These are phyloP conservation scores for Corymbia calophylla DNA, from an alignment of 441 rosid species.

Conservation along the genomic window DNA sequence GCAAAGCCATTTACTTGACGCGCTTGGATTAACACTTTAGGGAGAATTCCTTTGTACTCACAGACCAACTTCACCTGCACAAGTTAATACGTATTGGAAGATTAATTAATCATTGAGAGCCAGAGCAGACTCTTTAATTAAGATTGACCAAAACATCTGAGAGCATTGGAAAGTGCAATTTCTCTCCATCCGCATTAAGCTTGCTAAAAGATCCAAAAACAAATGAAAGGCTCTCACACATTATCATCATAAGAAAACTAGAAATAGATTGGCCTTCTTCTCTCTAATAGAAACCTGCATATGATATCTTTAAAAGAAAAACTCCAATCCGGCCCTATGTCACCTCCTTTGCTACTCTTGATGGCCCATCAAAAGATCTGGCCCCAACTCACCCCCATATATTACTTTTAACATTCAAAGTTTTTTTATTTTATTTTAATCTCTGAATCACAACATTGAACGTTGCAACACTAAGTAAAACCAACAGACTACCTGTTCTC, in stretches of 20 bases:
- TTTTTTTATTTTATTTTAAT: background rate
- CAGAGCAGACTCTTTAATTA: background rate
- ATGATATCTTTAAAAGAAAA: background rate
- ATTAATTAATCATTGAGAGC: background rate
- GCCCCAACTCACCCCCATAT: background rate
- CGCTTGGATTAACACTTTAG: slow-evolving; percentile 72
- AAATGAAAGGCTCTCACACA: background rate
- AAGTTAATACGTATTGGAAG: background rate
- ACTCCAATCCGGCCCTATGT: background rate
- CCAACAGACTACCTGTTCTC: background rate
- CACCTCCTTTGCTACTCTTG: background rate
- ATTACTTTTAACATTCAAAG: background rate
- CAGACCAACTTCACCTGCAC: slow-evolving; percentile 59
- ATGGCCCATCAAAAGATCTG: background rate
- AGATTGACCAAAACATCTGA: background rate
- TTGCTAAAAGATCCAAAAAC: background rate
- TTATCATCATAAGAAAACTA: background rate
- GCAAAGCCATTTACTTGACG: slow-evolving; percentile 53
- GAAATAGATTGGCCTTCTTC: background rate
- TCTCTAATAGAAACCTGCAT: background rate
- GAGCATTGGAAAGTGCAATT: background rate
- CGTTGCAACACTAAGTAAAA: background rate
- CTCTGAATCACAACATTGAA: background rate
- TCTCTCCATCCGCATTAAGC: background rate
- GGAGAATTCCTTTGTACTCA: slow-evolving; percentile 76